Evolutionary conservation across 2,329 filamentous ascomycete species (phyloP), one percentile per base, ranked within the genome.

Genomic region (Claviceps sp.): DNA sequence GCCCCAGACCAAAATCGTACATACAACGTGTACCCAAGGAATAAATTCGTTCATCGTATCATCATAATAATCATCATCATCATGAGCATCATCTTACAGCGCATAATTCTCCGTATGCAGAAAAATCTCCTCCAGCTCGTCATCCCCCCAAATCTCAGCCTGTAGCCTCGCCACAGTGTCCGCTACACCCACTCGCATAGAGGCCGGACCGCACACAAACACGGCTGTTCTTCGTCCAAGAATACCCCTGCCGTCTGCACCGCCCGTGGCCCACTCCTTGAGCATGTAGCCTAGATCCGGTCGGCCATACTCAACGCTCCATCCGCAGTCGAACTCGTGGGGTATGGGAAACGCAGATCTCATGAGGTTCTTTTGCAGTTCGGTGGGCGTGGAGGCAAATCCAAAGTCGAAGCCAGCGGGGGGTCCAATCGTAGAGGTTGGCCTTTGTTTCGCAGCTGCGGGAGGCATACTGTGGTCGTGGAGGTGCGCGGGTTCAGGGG

Each of bases 71-170:
- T 40, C 37, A 16, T n/a, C n/a, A n/a, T 40, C 13, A 5, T 37
- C 26, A 38, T 43, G 17, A 24, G 6, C 5, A n/a, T 24, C 11
- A n/a, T 41, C 44, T 48, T 39, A 95, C 56, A 95, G 74, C 50
- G 89, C 87, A 71, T 95, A 96, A 66, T 96, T 96, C 74, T 97
- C 91, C 3, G 90, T 87, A 71, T 96, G 91, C 65, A 96, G 68
- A 66, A 90, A 96, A 51, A 97, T 86, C 76, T 96, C 91, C 64
- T 96, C 90, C 47, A 85, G 78, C 60, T 78, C 77, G 38, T 83
- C 79, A 59, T 89, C 84, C 5, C 78, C 82, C 85, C 88, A 89
- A 48, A 97, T 89, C 66, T 84, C 81, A 26, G 79, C 80, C 74
- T 97, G 91, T 61, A 96, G 70, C 53, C 78, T 73, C 2, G 91